Evolutionary conservation across 805 yeast species (phyloP).

Genomic region (Kluyveromyces siamensis): DNA sequence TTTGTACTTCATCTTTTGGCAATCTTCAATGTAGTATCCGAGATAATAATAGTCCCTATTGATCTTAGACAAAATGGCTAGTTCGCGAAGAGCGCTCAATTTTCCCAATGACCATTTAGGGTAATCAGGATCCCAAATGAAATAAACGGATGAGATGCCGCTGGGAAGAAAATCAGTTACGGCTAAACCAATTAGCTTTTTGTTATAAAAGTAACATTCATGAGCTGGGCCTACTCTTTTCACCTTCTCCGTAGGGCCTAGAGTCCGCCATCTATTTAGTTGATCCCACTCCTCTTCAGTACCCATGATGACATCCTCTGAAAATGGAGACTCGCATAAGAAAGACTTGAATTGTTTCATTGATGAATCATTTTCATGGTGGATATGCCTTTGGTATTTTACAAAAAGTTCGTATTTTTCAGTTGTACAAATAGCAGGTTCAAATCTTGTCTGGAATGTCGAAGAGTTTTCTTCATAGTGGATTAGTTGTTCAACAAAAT

Average conservation of each 20-base stretch:
- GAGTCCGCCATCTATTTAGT: conserved; percentile 31
- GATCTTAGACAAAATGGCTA: conserved; percentile 39
- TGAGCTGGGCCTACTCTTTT: conserved; percentile 54
- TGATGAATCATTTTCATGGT: conserved; percentile 48
- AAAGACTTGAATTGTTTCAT: conserved; percentile 49
- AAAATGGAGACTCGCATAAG: conserved; percentile 62
- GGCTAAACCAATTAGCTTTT: conserved; percentile 59
- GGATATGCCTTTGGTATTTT: conserved; percentile 65
- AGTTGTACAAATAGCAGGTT: conserved; percentile 39
- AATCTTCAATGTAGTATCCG: conserved; percentile 74
- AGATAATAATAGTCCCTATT: conserved; percentile 48
- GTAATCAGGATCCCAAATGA: conserved; percentile 80
- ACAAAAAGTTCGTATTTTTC: conserved; percentile 58
- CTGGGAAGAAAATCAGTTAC: conserved; percentile 70
- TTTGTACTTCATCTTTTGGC: conserved; percentile 78
- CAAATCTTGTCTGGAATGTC: conserved; percentile 38
- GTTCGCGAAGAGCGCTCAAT: conserved; percentile 63
- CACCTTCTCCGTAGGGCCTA: conserved; percentile 12
- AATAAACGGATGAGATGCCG: conserved; percentile 75
- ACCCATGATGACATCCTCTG: conserved; percentile 16
- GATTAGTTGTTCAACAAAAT: conserved; percentile 29
- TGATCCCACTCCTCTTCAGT: conserved; percentile 20
- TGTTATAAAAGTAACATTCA: conserved; percentile 65
- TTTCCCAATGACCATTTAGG: conserved; percentile 67
- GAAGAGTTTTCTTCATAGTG: conserved; percentile 29